Evolutionary conservation across 345 rosid genomes (phyloP).

Genomic region (Murraya paniculata): DNA sequence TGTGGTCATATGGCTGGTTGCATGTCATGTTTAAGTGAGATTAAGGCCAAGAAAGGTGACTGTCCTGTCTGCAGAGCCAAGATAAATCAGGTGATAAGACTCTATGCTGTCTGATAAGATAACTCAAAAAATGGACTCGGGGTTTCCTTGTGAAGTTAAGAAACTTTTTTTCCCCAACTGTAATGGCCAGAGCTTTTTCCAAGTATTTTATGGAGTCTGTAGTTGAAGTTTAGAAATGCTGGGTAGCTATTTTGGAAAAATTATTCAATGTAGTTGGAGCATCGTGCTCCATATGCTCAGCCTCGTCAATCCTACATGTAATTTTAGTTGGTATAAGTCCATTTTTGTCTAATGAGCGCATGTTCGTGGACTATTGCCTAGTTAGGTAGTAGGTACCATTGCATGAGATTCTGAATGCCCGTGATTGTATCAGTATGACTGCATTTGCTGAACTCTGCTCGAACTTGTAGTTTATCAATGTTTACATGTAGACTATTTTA

Average conservation of each 20-base stretch:
- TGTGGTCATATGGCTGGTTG: constrained; percentile 66
- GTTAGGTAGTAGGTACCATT: background rate
- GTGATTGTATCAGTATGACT: background rate
- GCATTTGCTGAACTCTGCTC: background rate
- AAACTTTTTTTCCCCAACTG: background rate
- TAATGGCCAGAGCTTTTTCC: background rate
- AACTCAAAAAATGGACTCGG: background rate
- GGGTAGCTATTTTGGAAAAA: background rate
- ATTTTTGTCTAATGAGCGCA: background rate
- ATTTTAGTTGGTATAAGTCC: background rate
- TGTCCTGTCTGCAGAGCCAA: constrained; percentile 54
- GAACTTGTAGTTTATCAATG: background rate
- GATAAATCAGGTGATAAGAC: constrained; percentile 41
- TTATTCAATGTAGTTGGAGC: background rate
- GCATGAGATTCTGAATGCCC: background rate
- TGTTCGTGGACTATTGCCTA: background rate
- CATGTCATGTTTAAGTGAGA: constrained; percentile 49
- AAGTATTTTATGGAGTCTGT: background rate
- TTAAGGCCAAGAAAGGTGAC: constrained; percentile 41
- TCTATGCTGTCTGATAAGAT: constrained; percentile 38
- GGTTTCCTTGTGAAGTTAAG: background rate
- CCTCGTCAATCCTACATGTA: background rate
- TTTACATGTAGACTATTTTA: background rate
- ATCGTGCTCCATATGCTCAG: background rate
- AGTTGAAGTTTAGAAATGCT: background rate